Evolutionary conservation across 2,329 filamentous ascomycete genomes (phyloP).

Genomic region (Ophidiomyces ophidiicola): DNA sequence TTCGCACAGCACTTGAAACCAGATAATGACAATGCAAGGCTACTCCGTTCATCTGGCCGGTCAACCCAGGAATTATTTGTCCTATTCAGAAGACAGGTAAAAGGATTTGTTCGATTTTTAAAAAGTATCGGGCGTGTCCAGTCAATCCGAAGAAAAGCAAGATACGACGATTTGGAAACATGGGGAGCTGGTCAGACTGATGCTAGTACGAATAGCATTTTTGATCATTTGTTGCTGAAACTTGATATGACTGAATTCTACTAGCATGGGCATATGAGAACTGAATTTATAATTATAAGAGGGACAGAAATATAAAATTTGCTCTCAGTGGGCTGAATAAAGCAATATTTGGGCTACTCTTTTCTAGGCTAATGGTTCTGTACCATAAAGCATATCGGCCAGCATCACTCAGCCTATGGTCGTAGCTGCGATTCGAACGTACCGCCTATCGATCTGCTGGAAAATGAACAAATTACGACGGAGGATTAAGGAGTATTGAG

Average conservation of each 20-base stretch:
- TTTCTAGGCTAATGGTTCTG: no score
- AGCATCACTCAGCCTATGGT: no score
- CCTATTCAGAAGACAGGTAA: conserved; percentile 57
- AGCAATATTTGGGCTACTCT: no score
- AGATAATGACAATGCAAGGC: conserved; percentile 3
- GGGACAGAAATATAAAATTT: background rate
- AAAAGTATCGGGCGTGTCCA: conserved; percentile 41
- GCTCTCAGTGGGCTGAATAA: background rate
- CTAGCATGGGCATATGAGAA: conserved; percentile 16
- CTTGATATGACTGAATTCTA: conserved; percentile 64
- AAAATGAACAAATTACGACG: no score
- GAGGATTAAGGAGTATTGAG: no score
- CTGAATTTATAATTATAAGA: background rate
- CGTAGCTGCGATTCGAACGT: no score
- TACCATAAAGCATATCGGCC: no score
- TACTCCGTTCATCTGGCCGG: conserved; percentile 3
- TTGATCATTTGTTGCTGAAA: conserved; percentile 55
- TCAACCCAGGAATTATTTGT: conserved; percentile 45
- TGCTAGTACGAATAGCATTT: conserved; percentile 43
- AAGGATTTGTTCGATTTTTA: conserved; percentile 62
- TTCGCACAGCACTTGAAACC: conserved; percentile 44
- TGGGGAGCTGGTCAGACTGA: conserved; percentile 21
- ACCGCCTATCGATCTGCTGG: no score
- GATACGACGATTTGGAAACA: conserved; percentile 20
- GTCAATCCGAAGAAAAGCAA: conserved; percentile 12